Conservation (phyloP, 2,329 filamentous ascomycete genomes). For the Penicillium hordei region DNA sequence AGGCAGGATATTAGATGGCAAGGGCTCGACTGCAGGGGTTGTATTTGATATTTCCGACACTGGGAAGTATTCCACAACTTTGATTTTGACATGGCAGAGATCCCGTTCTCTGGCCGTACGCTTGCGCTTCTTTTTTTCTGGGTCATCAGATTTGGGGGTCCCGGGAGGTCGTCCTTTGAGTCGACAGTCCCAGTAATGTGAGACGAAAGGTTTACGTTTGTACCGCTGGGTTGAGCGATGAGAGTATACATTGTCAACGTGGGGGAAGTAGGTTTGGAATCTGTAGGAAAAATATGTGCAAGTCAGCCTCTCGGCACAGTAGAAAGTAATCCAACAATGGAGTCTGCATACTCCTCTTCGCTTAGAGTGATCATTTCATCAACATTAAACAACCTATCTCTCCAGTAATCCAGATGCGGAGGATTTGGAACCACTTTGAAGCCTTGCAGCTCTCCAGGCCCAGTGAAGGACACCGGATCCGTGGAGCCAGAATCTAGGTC, state of each 20-base stretch:
- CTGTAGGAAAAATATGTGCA: slow-evolving; percentile 41
- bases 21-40: slow-evolving; percentile 20
- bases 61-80: slow-evolving; percentile 76
- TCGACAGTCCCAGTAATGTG: slow-evolving; percentile 82
- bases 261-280: slow-evolving; percentile 78
- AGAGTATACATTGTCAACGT: slow-evolving; percentile 82
- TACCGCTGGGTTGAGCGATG: slow-evolving; percentile 78
- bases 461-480: slow-evolving; percentile 25
- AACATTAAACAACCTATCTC: slow-evolving; percentile 72
- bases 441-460: slow-evolving; percentile 27
- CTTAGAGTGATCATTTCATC: slow-evolving; percentile 70
- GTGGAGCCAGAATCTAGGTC: slow-evolving; percentile 11
- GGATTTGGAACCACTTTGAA: slow-evolving; percentile 63
- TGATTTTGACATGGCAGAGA: slow-evolving; percentile 84
- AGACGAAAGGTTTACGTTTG: slow-evolving; percentile 78
- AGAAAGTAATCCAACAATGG: slow-evolving; percentile 4
- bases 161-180: slow-evolving; percentile 77
- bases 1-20: slow-evolving; percentile 25
- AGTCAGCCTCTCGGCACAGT: not conserved
- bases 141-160: slow-evolving; percentile 75
- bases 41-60: slow-evolving; percentile 30
- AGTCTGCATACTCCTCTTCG: slow-evolving; percentile 65
- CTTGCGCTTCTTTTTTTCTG: slow-evolving; percentile 79
- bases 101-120: slow-evolving; percentile 71
- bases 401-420: slow-evolving; percentile 67